Evolutionary conservation across 768 basidiomycete species (phyloP).

Genomic region (Boletus rufocinnamomeus): DNA sequence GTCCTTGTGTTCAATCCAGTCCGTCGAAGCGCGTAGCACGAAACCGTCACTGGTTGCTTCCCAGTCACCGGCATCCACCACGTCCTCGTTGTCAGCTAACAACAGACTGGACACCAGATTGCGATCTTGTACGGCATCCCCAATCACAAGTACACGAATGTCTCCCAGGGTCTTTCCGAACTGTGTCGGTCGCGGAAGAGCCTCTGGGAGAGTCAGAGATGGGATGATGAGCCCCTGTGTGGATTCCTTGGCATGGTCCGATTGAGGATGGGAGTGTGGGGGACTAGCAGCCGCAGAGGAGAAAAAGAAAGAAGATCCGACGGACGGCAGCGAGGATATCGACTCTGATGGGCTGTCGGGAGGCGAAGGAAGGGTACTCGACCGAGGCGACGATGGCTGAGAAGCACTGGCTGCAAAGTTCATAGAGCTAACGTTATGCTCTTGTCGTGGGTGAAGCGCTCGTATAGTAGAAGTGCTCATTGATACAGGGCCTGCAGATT

Average conservation of each 20-base stretch:
- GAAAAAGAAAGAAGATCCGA: constrained; percentile 77
- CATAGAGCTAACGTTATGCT: constrained; percentile 10
- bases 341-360: constrained; percentile 66
- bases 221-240: constrained; percentile 68
- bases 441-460: constrained; percentile 31
- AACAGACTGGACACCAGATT: constrained; percentile 48
- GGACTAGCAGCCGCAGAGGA: constrained; percentile 72
- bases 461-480: constrained; percentile 47
- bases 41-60: constrained; percentile 48
- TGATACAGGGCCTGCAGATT: constrained; percentile 19
- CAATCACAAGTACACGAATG: constrained; percentile 57
- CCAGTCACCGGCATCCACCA: constrained; percentile 64
- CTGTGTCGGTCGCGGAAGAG: constrained; percentile 63
- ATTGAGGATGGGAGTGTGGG: constrained; percentile 49
- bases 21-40: constrained; percentile 61
- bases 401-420: constrained; percentile 29
- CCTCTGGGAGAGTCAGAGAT: constrained; percentile 60
- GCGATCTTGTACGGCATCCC: constrained; percentile 38
- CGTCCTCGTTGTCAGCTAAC: constrained; percentile 65
- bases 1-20: constrained; percentile 70
- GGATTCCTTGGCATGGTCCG: constrained; percentile 40
- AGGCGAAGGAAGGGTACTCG: constrained; percentile 54
- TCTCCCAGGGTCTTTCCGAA: constrained; percentile 71
- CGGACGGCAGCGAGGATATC: constrained; percentile 69
- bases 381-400: constrained; percentile 49